Conservation (phyloP, 2,329 filamentous ascomycete genomes). For the Corinectria fuckeliana region DNA sequence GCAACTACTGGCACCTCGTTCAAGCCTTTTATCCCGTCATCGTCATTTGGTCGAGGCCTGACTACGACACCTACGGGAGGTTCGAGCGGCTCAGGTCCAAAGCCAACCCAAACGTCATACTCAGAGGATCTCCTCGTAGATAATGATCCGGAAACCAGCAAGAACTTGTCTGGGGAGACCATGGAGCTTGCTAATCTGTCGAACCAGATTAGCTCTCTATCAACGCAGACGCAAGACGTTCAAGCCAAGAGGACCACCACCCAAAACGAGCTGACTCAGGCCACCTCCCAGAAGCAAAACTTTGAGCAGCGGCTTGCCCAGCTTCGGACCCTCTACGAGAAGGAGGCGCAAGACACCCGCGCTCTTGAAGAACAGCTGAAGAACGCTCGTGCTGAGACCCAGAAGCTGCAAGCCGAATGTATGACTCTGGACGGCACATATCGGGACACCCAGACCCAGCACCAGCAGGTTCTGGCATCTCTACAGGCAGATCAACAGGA, state of each 20-base stretch:
- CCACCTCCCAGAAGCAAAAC: conserved; percentile 86
- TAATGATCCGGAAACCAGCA: conserved; percentile 85
- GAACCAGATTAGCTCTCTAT: conserved; percentile 89
- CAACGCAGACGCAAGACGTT: conserved; percentile 93
- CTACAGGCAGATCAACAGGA: conserved; percentile 89
- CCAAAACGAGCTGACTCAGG: conserved; percentile 82
- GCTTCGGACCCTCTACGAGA: conserved; percentile 87
- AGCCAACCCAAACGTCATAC: conserved; percentile 51
- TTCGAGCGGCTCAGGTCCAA: conserved; percentile 42
- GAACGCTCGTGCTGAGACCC: conserved; percentile 77
- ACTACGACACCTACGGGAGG: conserved; percentile 76
- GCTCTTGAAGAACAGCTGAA: conserved; percentile 83
- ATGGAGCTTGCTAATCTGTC: conserved; percentile 94
- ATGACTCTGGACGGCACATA: conserved; percentile 81
- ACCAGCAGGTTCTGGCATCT: conserved; percentile 74
- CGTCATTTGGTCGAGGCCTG: conserved; percentile 86
- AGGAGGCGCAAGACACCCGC: conserved; percentile 87
- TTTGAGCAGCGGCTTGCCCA: conserved; percentile 90
- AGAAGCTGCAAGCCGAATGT: conserved; percentile 83
- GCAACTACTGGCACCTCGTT: conserved; percentile 63
- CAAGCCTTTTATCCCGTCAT: conserved; percentile 91
- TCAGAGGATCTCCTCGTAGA: conserved; percentile 90
- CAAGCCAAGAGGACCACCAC: conserved; percentile 80
- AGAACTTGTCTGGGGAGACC: conserved; percentile 86
- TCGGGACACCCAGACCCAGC: conserved; percentile 82